Conservation (phyloP, 257 asterid species). For the Przewalskia tangutica region DNA sequence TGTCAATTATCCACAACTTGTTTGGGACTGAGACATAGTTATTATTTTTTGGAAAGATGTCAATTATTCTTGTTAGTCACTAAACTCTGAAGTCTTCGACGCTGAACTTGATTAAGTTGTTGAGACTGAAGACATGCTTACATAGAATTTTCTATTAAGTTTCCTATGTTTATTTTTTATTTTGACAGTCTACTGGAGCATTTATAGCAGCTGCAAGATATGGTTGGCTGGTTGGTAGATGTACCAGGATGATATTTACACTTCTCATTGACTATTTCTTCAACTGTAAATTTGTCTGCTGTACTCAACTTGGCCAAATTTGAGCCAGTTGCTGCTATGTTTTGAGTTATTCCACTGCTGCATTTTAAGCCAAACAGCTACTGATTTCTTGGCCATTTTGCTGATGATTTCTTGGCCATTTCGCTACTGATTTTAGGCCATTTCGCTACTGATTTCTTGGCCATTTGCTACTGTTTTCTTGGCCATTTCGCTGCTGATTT, state of each 20-base stretch:
- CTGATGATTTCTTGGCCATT: too few species aligned
- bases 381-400: too few species aligned
- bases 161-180: too few species aligned
- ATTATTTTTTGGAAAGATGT: background rate
- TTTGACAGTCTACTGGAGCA: constrained; percentile 72
- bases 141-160: background rate
- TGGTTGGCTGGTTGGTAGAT: constrained; percentile 75
- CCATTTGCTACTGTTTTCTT: too few species aligned
- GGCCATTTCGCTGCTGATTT: too few species aligned
- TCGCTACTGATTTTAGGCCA: too few species aligned
- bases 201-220: constrained; percentile 80
- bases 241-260: background rate
- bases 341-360: too few species aligned
- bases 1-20: background rate
- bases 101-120: background rate
- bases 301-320: background rate
- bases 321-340: too few species aligned
- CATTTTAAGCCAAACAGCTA: too few species aligned
- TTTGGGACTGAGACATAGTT: too few species aligned
- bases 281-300: background rate
- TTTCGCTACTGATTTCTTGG: too few species aligned
- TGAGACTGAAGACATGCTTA: background rate
- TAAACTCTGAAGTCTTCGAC: background rate
- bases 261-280: background rate
- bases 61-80: background rate